These are phyloP conservation scores for Aspergillus baeticus DNA, from an alignment of 495 filamentous ascomycete species.

Conservation along the genomic window DNA sequence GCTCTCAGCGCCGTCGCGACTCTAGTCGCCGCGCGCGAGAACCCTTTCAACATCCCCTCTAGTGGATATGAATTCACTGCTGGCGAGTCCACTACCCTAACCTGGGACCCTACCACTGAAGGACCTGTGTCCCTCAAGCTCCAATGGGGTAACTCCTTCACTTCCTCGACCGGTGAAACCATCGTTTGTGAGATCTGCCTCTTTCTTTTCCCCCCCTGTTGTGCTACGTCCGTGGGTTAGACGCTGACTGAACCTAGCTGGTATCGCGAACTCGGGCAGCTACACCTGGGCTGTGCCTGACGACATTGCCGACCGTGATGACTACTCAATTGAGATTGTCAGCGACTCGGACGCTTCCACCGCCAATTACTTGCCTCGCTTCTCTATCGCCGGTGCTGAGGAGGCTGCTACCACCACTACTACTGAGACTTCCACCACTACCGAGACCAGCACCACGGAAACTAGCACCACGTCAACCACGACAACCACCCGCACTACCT, in stretches of 20 bases:
- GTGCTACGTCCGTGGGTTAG: background rate
- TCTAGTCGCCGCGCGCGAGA: conserved; percentile 38
- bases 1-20: conserved; percentile 40
- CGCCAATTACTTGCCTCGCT: conserved; percentile 60
- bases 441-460: conserved; percentile 31
- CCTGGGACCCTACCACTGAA: conserved; percentile 52
- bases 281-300: conserved; percentile 55
- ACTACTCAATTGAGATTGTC: conserved; percentile 62
- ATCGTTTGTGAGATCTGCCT: conserved; percentile 52
- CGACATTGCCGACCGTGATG: conserved; percentile 39
- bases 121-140: conserved; percentile 56
- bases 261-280: conserved; percentile 55
- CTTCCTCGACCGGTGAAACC: conserved; percentile 40
- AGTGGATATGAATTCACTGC: conserved; percentile 46
- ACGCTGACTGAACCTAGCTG: conserved; percentile 35
- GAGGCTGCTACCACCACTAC: conserved; percentile 32
- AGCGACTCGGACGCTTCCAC: conserved; percentile 40
- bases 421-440: conserved; percentile 45
- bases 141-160: conserved; percentile 47
- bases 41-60: conserved; percentile 54
- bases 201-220: background rate
- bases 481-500: conserved; percentile 17
- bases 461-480: conserved; percentile 29
- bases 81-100: conserved; percentile 50
- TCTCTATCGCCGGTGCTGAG: conserved; percentile 52